Base-by-base conservation (phyloP, 2,329 filamentous ascomycete genomes). In the Verticillium longisporum region DNA sequence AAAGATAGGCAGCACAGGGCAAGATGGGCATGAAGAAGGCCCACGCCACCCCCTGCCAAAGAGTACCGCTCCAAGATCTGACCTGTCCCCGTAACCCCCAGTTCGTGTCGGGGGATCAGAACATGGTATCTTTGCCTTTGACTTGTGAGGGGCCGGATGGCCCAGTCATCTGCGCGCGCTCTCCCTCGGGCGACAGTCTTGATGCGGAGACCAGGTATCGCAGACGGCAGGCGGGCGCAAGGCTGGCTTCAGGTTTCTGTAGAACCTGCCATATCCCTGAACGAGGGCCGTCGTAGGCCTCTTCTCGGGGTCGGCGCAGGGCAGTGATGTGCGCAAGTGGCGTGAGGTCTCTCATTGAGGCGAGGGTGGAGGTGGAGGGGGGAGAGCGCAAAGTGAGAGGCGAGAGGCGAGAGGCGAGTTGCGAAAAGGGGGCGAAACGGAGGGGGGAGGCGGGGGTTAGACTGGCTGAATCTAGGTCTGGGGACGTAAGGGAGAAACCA, bases 401-500 rank as follows among this genome's bases (percentile, higher is more conserved):
- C n/a, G 26, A 26, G 34, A 36, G 34, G 34, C 34, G 34, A 36
- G 5, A 13, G 34, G 13, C 13, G 9, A 6, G 5, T 2, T 36
- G 34, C 13, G 34, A 36, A 13, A 36, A 13, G 11, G 41, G 41
- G 41, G 41, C n/a, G n/a, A 26, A 50, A 11, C 26, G n/a, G n/a
- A n/a, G 26, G 26, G 26, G 26, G 26, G 26, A 26, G 26, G 26
- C 26, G 41, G n/a, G 41, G 9, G 41, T 5, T 18, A 5, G 13
- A n/a, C 41, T 50, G 41, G 41, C n/a, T 50, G 41, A 36, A n/a
- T 26, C 41, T 50, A n/a, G 41, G 10, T 26, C 26, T n/a, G 10
- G 41, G 56, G 26, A 58, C 31, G 56, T 41, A 58, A 58, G 56
- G 56, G 56, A 58, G 56, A 58, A 58, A 58, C 56, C 50, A 13